Conservation (phyloP, 176 grass and related monocot species). For the Oryza meyeriana region DNA sequence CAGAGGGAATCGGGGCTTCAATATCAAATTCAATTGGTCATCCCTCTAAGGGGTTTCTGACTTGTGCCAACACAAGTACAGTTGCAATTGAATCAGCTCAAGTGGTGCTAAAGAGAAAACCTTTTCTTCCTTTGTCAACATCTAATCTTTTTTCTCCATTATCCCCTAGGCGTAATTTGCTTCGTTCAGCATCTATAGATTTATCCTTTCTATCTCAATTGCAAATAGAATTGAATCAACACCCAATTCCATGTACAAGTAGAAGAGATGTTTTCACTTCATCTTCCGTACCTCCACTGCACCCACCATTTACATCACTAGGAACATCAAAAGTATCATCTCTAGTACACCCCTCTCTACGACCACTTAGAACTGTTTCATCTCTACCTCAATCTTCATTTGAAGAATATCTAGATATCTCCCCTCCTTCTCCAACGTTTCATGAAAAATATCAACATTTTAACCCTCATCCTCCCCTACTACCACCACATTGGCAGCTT, state of each 20-base stretch:
- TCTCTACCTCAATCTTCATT: slow-evolving; percentile 41
- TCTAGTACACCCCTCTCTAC: slow-evolving; percentile 34
- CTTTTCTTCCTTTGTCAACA: slow-evolving; percentile 25
- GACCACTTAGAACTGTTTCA: slow-evolving; percentile 32
- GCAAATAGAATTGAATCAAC: slow-evolving; percentile 25
- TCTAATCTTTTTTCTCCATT: slow-evolving; percentile 20
- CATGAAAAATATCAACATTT: slow-evolving; percentile 22
- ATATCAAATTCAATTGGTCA: slow-evolving; percentile 14
- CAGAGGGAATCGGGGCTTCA: slow-evolving; percentile 7
- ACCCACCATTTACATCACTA: background rate
- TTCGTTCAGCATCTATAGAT: slow-evolving; percentile 25
- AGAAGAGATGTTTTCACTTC: slow-evolving; percentile 18
- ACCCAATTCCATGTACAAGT: slow-evolving; percentile 22
- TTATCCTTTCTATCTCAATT: slow-evolving; percentile 38
- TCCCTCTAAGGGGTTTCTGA: slow-evolving; percentile 4
- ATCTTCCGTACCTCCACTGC: slow-evolving; percentile 14
- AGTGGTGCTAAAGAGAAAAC: slow-evolving; percentile 39
- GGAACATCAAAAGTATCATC: slow-evolving; percentile 19
- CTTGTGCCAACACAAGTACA: slow-evolving; percentile 20
- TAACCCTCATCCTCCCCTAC: background rate
- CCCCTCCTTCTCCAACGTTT: slow-evolving; percentile 33
- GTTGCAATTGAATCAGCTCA: slow-evolving; percentile 21
- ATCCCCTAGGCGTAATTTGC: slow-evolving; percentile 34
- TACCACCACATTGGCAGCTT: slow-evolving; percentile 21
- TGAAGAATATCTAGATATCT: slow-evolving; percentile 32